These are phyloP conservation scores for Trichophyton schoenleinii DNA, from an alignment of 2,329 filamentous ascomycete genomes.

Conservation along the genomic window DNA sequence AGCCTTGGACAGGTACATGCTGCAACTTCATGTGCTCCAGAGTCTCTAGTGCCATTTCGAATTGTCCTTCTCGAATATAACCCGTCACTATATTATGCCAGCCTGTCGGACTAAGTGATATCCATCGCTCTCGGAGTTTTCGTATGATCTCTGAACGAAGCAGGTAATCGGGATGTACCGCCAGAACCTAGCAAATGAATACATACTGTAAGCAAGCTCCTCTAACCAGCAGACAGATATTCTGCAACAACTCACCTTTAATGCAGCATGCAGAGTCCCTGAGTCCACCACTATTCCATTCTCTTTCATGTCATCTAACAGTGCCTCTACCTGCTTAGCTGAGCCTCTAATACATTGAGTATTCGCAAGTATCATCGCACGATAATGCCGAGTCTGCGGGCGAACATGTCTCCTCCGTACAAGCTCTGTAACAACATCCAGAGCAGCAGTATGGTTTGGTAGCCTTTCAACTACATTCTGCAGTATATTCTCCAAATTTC, in stretches of 20 bases:
- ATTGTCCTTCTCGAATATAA: slow-evolving; percentile 65
- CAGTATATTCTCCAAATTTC: slow-evolving; percentile 21
- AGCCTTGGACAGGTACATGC: slow-evolving; percentile 46
- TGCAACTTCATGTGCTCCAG: slow-evolving; percentile 54
- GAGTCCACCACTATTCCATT: slow-evolving; percentile 51
- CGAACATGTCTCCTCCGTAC: slow-evolving; percentile 26
- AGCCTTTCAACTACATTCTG: slow-evolving; percentile 17
- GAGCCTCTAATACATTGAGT: slow-evolving; percentile 52
- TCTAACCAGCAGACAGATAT: too few relatives aligned
- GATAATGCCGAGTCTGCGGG: slow-evolving; percentile 43
- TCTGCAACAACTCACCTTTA: slow-evolving; percentile 42
- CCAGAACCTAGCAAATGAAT: slow-evolving; percentile 43
- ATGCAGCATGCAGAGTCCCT: slow-evolving; percentile 55
- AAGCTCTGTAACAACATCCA: slow-evolving; percentile 26
- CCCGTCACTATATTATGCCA: slow-evolving; percentile 59
- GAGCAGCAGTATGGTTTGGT: slow-evolving; percentile 19
- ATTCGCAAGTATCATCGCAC: slow-evolving; percentile 62
- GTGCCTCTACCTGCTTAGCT: slow-evolving; percentile 45
- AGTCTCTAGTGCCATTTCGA: slow-evolving; percentile 63
- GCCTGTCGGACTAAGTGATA: slow-evolving; percentile 48
- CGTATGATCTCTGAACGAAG: slow-evolving; percentile 58
- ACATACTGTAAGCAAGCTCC: not conserved
- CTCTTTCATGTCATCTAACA: slow-evolving; percentile 62
- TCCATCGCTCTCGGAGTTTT: slow-evolving; percentile 55
- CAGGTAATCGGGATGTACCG: slow-evolving; percentile 75